Evolutionary conservation across 345 rosid species (phyloP).

Genomic region (Citrus mangshanensis): DNA sequence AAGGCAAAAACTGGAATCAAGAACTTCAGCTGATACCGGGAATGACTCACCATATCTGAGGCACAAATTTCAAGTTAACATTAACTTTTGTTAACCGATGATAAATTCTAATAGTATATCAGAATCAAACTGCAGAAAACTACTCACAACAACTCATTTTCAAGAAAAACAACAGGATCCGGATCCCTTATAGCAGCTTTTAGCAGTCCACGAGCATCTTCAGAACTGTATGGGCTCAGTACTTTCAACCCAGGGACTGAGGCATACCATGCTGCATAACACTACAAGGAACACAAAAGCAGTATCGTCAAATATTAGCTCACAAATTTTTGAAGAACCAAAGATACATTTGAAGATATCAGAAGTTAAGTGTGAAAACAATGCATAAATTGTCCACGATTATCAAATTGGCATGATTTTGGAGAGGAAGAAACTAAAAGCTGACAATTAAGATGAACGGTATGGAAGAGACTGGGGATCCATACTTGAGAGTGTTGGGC

Average conservation of each 20-base stretch:
- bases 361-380: neutral
- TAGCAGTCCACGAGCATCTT: conserved; percentile 88
- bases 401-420: neutral
- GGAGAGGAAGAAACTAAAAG: neutral
- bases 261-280: conserved; percentile 93
- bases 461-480: conserved; percentile 7
- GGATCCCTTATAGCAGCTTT: conserved; percentile 98
- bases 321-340: neutral
- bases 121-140: neutral
- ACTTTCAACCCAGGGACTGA: conserved; percentile 92
- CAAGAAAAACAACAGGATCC: conserved; percentile 92
- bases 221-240: conserved; percentile 73
- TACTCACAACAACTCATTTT: conserved; percentile 89
- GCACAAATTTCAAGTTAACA: conserved; percentile 8
- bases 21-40: conserved; percentile 83
- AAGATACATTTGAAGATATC: neutral
- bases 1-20: conserved; percentile 90
- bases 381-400: neutral
- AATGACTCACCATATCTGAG: conserved; percentile 88
- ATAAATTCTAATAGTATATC: neutral
- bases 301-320: neutral
- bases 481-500: conserved; percentile 96
- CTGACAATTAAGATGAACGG: neutral
- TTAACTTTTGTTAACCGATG: neutral
- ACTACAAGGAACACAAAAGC: conserved; percentile 41